Conservation (phyloP, 768 basidiomycete species). For the Fomitopsis pulvina region DNA sequence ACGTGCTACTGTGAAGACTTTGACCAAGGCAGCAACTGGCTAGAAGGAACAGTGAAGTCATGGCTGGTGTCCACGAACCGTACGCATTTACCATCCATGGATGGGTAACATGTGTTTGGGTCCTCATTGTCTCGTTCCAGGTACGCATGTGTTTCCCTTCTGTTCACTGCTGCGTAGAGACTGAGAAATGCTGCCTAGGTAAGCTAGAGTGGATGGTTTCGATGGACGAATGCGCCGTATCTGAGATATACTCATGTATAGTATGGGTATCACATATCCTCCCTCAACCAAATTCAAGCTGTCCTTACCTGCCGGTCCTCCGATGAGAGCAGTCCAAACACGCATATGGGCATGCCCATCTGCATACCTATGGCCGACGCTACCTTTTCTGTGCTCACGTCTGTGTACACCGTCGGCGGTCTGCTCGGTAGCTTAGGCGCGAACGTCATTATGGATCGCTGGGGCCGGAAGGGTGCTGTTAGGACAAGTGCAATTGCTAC, state of each 20-base stretch:
- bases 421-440: constrained; percentile 69
- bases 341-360: constrained; percentile 43
- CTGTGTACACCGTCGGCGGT: constrained; percentile 85
- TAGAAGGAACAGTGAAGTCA: background rate
- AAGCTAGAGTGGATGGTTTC: background rate
- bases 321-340: constrained; percentile 5
- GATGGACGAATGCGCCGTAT: no score
- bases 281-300: constrained; percentile 82
- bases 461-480: constrained; percentile 65
- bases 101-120: constrained; percentile 61
- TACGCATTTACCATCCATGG: constrained; percentile 53
- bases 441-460: constrained; percentile 60
- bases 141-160: constrained; percentile 15
- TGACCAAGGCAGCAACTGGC: background rate
- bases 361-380: constrained; percentile 79
- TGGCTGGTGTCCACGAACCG: constrained; percentile 8
- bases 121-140: constrained; percentile 55
- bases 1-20: background rate
- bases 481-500: constrained; percentile 51
- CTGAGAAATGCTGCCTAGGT: background rate
- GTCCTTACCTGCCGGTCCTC: constrained; percentile 61
- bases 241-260: no score
- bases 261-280: constrained; percentile 93
- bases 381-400: constrained; percentile 77
- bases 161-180: background rate